Evolutionary conservation across 2,329 filamentous ascomycete species (phyloP).

Genomic region (Diaporthe vaccinii): DNA sequence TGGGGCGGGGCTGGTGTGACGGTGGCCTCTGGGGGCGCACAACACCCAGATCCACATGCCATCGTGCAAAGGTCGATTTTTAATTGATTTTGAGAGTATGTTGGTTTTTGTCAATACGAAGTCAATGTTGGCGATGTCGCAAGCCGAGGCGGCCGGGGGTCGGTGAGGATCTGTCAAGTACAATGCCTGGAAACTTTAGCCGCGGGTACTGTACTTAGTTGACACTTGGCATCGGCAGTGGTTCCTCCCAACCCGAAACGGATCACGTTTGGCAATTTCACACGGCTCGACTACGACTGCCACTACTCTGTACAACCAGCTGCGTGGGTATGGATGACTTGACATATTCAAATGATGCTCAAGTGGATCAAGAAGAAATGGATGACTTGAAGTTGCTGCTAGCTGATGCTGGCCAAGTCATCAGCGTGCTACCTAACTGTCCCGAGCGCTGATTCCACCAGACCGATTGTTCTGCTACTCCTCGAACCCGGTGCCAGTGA

Average conservation of each 20-base stretch:
- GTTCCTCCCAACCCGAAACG: background rate
- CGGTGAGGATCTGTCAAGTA: background rate
- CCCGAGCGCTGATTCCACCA: background rate
- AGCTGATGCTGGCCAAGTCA: background rate
- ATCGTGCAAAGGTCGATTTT: background rate
- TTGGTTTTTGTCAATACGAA: background rate
- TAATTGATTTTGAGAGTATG: background rate
- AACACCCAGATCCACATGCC: constrained; percentile 25
- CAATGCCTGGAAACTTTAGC: constrained; percentile 14
- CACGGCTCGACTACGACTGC: background rate
- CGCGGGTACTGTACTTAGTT: constrained; percentile 15
- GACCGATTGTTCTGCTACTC: too few relatives aligned
- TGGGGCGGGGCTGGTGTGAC: background rate
- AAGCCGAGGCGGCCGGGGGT: background rate
- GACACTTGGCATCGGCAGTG: constrained; percentile 7
- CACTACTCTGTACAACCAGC: background rate
- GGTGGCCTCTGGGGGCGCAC: background rate
- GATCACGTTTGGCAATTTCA: background rate
- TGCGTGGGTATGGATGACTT: background rate
- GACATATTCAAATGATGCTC: too few relatives aligned
- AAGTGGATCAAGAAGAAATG: background rate
- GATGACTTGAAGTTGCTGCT: background rate
- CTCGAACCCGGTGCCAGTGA: background rate
- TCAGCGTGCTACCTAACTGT: background rate
- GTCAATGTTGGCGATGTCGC: background rate